These are phyloP conservation scores for Fusarium tanahbumbuense DNA, from an alignment of 2,329 filamentous ascomycete species.

Conservation along the genomic window DNA sequence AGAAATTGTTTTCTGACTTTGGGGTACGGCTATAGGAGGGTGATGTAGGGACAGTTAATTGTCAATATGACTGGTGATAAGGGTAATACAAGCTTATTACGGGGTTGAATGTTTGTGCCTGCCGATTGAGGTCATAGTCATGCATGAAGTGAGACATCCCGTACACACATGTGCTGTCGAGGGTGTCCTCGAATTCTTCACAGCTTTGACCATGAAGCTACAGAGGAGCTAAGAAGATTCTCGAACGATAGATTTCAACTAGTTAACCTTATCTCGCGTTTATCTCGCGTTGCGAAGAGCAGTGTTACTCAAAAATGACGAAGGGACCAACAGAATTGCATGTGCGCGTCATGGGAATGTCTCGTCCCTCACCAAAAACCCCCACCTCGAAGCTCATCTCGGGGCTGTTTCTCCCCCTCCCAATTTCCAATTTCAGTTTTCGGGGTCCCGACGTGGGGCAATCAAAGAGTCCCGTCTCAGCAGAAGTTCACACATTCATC, in stretches of 20 bases:
- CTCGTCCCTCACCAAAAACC: slow-evolving; percentile 12
- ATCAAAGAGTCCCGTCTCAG: neutral
- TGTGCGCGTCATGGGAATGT: slow-evolving; percentile 41
- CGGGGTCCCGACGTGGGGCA: slow-evolving; percentile 21
- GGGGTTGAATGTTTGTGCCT: neutral
- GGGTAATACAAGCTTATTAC: slow-evolving; percentile 35
- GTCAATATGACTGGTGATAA: neutral
- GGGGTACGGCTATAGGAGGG: slow-evolving; percentile 1
- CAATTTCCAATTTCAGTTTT: neutral
- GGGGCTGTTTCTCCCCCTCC: slow-evolving; percentile 16
- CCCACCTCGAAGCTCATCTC: slow-evolving; percentile 29
- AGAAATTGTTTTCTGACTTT: slow-evolving; percentile 40
- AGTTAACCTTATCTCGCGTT: slow-evolving; percentile 10
- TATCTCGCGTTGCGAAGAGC: neutral
- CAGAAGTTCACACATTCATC: slow-evolving; percentile 14
- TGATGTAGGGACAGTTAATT: slow-evolving; percentile 26
- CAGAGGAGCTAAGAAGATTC: neutral
- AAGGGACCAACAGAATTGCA: slow-evolving; percentile 14
- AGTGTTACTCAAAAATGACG: neutral
- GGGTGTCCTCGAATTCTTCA: neutral
- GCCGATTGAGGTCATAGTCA: neutral
- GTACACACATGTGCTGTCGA: neutral
- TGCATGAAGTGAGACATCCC: slow-evolving; percentile 4
- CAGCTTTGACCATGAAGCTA: neutral
- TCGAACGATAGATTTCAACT: neutral